Base-by-base conservation (phyloP, 1,139 yeast species). In the Blastobotrys petasosporus region DNA sequence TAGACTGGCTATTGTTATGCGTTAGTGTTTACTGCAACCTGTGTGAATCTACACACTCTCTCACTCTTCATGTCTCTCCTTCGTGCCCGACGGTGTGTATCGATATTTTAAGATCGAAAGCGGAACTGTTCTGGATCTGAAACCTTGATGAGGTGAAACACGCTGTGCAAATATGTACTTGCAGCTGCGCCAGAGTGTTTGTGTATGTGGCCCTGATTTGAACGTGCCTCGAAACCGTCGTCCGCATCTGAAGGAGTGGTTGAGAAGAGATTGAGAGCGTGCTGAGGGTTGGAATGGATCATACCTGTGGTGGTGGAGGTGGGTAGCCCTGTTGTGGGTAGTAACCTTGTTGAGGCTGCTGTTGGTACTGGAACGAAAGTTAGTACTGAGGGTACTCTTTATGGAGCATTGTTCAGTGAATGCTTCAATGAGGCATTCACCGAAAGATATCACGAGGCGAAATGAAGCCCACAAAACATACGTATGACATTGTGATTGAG, bases 311-410 rank as follows among this genome's bases (percentile, higher is more conserved):
- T 12, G 55, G 59, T 37, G 58, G 57, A 6, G 51, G 54, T 12
- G 51, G 50, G 40, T 55, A 56, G 45, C 50, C 52, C 49, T 53
- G 51, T n/a, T 51, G 51, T 15, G 53, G 55, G 41, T 53, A 52
- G 48, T 55, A 56, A 32, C 57, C 56, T 46, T 54, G 62, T 20
- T 56, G 62, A 32, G 61, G 61, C 44, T 56, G 61, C 47, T 56
- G 62, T 43, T 59, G 62, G 41, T 57, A 43, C 49, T 46, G 30
- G 13, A 8, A 34, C 31, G 35, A 29, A n/a, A 32, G 15, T 34
- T 39, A 15, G 25, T 39, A 33, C 9, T 28, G 13, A 25, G 34
- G 12, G 16, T 11, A 9, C 32, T 5, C 13, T 30, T 11, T 4
- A 13, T 12, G 34, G 6, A 12, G 34, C 34, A 32, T 32, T 13